Conservation (phyloP, 768 basidiomycete genomes). For the Leccinum aurantiacum region DNA sequence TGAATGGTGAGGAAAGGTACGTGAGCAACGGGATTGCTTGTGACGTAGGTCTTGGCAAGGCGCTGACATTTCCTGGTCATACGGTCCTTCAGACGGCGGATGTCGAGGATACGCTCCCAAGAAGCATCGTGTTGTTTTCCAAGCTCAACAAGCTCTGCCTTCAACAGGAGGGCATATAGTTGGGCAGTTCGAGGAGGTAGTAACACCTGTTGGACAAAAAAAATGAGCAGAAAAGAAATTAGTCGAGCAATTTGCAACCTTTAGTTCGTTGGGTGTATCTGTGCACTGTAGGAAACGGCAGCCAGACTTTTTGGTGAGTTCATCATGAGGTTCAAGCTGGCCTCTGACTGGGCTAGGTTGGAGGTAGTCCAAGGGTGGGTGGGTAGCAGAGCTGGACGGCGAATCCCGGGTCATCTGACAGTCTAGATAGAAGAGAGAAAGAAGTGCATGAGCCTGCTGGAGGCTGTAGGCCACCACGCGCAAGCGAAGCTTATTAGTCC, state of each 20-base stretch:
- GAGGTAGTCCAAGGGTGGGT: conserved; percentile 50
- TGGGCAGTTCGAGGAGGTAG: conserved; percentile 65
- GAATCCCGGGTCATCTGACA: conserved; percentile 26
- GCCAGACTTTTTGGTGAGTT: conserved; percentile 48
- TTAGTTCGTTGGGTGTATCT: conserved; percentile 74
- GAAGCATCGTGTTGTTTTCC: conserved; percentile 53
- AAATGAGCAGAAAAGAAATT: conserved; percentile 1
- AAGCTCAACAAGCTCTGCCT: conserved; percentile 61
- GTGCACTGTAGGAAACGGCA: conserved; percentile 76
- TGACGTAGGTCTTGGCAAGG: conserved; percentile 47
- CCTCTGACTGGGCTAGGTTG: conserved; percentile 69
- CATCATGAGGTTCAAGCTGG: conserved; percentile 68
- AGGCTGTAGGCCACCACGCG: conserved; percentile 16
- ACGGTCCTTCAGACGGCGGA: conserved; percentile 76
- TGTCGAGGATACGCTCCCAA: conserved; percentile 71
- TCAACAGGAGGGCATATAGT: conserved; percentile 65
- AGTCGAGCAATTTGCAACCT: conserved; percentile 40
- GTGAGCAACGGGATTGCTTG: conserved; percentile 39
- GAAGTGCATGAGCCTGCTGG: conserved; percentile 1
- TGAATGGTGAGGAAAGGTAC: conserved; percentile 63
- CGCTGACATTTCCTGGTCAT: conserved; percentile 80
- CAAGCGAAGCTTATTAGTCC: conserved; percentile 11
- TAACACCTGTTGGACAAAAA: conserved; percentile 49
- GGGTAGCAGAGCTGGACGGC: conserved; percentile 21
- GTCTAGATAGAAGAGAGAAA: conserved; percentile 8